Conservation (phyloP, 768 basidiomycete species). For the Pluteus cervinus region DNA sequence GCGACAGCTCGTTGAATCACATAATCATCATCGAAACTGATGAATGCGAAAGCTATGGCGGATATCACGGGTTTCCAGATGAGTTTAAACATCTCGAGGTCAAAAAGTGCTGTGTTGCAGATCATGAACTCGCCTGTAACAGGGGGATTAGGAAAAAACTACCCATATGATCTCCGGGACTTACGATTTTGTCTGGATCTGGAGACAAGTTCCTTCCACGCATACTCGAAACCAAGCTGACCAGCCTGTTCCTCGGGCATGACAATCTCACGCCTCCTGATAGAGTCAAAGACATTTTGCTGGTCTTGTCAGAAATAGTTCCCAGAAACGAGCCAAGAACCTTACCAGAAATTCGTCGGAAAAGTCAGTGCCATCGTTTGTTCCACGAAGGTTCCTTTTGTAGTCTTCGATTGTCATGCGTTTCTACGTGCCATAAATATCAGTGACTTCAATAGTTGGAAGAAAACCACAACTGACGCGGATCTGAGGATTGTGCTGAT, state of each 20-base stretch:
- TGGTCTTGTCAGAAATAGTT: conserved; percentile 22
- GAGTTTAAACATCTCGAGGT: conserved; percentile 90
- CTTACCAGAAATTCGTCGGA: conserved; percentile 79
- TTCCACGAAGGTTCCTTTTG: conserved; percentile 83
- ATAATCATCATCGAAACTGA: conserved; percentile 94
- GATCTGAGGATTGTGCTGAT: conserved; percentile 92
- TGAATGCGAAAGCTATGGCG: conserved; percentile 94
- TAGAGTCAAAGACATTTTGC: conserved; percentile 91
- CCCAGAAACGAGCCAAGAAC: neutral
- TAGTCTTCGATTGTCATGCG: conserved; percentile 97
- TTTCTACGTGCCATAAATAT: conserved; percentile 53
- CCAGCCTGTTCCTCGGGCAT: conserved; percentile 98
- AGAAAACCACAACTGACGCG: conserved; percentile 45
- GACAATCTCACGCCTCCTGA: conserved; percentile 89
- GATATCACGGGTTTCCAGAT: conserved; percentile 91
- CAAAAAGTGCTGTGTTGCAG: conserved; percentile 77
- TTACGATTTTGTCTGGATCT: conserved; percentile 77
- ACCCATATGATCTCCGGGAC: conserved; percentile 10
- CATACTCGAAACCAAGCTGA: conserved; percentile 95
- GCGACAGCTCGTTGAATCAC: conserved; percentile 91
- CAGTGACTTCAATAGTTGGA: neutral
- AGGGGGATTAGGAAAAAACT: conserved; percentile 5
- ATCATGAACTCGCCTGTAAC: conserved; percentile 60
- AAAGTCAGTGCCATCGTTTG: conserved; percentile 83
- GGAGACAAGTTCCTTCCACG: conserved; percentile 92